These are phyloP conservation scores for Eudorina sp. DNA, from an alignment of 139 green algal species.

Conservation along the genomic window DNA sequence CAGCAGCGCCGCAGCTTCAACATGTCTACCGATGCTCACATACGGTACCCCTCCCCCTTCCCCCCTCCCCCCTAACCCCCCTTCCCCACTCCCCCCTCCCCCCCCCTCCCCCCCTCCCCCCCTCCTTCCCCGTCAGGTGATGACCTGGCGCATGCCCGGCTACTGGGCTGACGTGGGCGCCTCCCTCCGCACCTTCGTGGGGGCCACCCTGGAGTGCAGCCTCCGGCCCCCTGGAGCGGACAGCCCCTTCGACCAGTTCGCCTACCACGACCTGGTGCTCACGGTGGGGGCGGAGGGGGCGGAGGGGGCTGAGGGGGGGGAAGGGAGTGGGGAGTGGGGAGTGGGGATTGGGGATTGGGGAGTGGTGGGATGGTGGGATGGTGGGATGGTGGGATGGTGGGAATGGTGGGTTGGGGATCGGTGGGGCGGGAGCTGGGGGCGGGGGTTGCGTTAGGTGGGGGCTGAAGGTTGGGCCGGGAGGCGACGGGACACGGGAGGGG, in stretches of 20 bases:
- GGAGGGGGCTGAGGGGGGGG: too few species aligned
- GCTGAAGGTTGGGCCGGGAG: too few species aligned
- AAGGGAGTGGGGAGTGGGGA: not conserved
- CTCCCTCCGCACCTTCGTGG: constrained; percentile 93
- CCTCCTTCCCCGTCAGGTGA: constrained; percentile 55
- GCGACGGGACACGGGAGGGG: too few species aligned
- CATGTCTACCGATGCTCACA: too few species aligned
- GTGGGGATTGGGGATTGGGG: not conserved
- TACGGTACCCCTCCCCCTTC: too few species aligned
- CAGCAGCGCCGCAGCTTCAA: too few species aligned
- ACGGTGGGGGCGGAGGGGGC: too few species aligned
- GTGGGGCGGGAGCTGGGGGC: too few species aligned
- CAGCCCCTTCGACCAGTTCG: constrained; percentile 33
- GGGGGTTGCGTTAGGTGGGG: not conserved
- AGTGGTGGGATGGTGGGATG: not conserved
- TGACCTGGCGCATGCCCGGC: constrained; percentile 81
- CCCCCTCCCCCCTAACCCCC: not conserved
- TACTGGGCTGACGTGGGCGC: constrained; percentile 89
- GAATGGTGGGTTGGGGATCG: not conserved
- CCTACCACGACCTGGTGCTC: constrained; percentile 19
- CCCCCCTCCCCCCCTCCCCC: not conserved
- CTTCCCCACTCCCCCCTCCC: not conserved
- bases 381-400: not conserved
- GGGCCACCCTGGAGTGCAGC: constrained; percentile 86
- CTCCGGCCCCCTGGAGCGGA: constrained; percentile 64